Conservation (phyloP, 2,329 filamentous ascomycete species). For the Colletotrichum viniferum region DNA sequence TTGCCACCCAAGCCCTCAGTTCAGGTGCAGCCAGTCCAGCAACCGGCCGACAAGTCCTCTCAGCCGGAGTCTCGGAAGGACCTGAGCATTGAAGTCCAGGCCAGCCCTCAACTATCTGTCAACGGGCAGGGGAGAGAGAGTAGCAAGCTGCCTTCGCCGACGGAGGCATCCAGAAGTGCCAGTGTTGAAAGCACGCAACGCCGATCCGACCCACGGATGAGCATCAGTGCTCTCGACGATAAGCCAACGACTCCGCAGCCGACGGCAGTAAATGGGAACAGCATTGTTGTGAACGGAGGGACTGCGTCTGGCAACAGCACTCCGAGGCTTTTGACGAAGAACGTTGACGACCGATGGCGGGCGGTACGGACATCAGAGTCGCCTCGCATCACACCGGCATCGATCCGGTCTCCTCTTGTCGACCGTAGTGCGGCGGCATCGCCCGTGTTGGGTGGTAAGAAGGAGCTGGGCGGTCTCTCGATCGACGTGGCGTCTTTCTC, state of each 20-base stretch:
- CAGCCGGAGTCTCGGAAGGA: background rate
- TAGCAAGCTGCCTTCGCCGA: background rate
- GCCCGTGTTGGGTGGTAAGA: background rate
- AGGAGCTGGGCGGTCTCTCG: background rate
- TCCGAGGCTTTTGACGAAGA: background rate
- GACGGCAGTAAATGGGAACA: background rate
- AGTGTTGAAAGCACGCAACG: background rate
- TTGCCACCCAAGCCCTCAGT: background rate
- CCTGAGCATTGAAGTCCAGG: background rate
- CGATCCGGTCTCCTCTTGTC: background rate
- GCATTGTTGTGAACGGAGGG: background rate
- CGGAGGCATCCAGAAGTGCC: background rate
- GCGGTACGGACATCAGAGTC: conserved; percentile 15
- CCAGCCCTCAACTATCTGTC: background rate
- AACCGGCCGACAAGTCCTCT: background rate
- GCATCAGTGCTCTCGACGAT: conserved; percentile 7
- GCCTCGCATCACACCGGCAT: background rate
- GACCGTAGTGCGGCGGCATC: conserved; percentile 9
- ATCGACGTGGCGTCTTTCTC: conserved; percentile 10
- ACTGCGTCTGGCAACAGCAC: background rate
- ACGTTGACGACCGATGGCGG: conserved; percentile 12
- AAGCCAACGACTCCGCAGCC: background rate
- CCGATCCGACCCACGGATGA: conserved; percentile 13
- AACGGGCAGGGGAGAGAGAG: background rate
- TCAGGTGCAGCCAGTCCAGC: background rate